Percentiles rank a stretch among this genome's conserved stretches.
Conservation (phyloP, 768 basidiomycete genomes). For the Russula earlei region DNA sequence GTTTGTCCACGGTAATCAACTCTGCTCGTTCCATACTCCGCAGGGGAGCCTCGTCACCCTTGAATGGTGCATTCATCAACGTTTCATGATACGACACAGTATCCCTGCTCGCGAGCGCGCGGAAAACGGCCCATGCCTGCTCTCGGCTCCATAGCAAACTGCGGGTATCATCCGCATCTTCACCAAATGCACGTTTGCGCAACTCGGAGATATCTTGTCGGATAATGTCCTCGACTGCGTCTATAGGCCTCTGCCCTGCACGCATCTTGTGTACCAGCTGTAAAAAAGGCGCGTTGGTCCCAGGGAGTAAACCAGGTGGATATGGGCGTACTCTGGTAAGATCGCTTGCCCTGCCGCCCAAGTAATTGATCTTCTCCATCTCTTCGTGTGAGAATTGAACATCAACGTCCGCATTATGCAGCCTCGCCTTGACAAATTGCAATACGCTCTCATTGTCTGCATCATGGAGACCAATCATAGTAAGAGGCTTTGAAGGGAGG, state of each 20-base stretch:
- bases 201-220: slow-evolving; percentile 70
- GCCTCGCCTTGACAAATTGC: slow-evolving; percentile 71
- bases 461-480: slow-evolving; percentile 70
- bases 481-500: slow-evolving; percentile 75
- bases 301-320: neutral
- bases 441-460: slow-evolving; percentile 76
- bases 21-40: slow-evolving; percentile 84
- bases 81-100: slow-evolving; percentile 79
- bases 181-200: slow-evolving; percentile 87
- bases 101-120: slow-evolving; percentile 55
- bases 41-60: slow-evolving; percentile 75
- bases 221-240: slow-evolving; percentile 88
- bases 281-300: neutral
- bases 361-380: slow-evolving; percentile 48
- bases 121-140: slow-evolving; percentile 82
- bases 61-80: slow-evolving; percentile 79
- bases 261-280: slow-evolving; percentile 83
- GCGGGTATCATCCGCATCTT: slow-evolving; percentile 85
- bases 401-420: slow-evolving; percentile 47
- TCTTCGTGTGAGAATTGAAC: slow-evolving; percentile 48
- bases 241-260: slow-evolving; percentile 58
- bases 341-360: slow-evolving; percentile 89
- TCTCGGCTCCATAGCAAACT: slow-evolving; percentile 72
- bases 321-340: slow-evolving; percentile 59
- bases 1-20: slow-evolving; percentile 70